These are phyloP conservation scores for Podaxis mareebaensis DNA, from an alignment of 768 basidiomycete genomes.

Conservation along the genomic window DNA sequence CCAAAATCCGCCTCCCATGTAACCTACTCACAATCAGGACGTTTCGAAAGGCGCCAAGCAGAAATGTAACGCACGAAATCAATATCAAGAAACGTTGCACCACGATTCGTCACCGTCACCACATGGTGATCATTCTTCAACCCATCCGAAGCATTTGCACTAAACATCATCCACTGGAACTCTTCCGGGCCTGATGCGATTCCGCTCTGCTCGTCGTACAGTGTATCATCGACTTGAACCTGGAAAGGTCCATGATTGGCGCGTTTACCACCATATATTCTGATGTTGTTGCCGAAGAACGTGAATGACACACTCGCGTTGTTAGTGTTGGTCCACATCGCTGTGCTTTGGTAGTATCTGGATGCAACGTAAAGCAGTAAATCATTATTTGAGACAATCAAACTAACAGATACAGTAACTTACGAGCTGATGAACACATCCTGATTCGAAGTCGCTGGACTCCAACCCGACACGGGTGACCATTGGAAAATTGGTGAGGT, in stretches of 20 bases:
- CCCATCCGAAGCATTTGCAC: conserved; percentile 20
- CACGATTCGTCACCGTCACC: conserved; percentile 35
- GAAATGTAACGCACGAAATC: conserved; percentile 42
- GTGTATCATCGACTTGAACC: conserved; percentile 39
- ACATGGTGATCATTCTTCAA: conserved; percentile 37
- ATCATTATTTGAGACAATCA: background rate
- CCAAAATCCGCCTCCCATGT: conserved; percentile 35
- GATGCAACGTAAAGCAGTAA: background rate
- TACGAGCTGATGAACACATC: conserved; percentile 21
- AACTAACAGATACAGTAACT: background rate
- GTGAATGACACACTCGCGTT: conserved; percentile 37
- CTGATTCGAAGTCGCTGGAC: conserved; percentile 23
- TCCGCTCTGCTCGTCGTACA: conserved; percentile 31
- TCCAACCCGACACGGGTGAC: conserved; percentile 26
- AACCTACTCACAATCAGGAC: conserved; percentile 24
- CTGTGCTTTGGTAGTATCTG: conserved; percentile 40
- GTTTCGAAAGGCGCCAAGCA: background rate
- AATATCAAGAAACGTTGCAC: conserved; percentile 38
- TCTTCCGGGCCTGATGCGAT: conserved; percentile 22
- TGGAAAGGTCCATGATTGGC: conserved; percentile 46
- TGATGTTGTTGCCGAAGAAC: conserved; percentile 51
- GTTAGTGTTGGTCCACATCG: conserved; percentile 34
- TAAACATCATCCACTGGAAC: conserved; percentile 46
- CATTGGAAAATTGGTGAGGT: conserved; percentile 28
- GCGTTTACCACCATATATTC: conserved; percentile 52